Conservation (phyloP, 2,329 filamentous ascomycete genomes). For the Paraconiothyrium sp. region DNA sequence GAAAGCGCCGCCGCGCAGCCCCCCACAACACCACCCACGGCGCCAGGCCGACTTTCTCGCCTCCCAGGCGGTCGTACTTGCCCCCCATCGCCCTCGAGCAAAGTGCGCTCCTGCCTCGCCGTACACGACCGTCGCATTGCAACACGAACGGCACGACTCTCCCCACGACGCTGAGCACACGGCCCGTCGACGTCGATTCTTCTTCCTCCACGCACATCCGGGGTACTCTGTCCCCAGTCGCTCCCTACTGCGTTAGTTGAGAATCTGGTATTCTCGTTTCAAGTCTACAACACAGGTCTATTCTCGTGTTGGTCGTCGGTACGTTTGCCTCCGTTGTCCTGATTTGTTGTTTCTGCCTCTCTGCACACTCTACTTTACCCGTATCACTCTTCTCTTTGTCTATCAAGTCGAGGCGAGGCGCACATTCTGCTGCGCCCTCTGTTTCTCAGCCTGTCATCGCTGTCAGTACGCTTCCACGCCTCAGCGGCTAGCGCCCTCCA, state of each 20-base stretch:
- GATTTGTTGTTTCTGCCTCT: constrained; percentile 23
- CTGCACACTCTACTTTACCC: constrained; percentile 9
- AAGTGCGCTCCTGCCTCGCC: constrained; percentile 16
- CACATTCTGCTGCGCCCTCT: constrained; percentile 7
- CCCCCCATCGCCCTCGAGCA: constrained; percentile 18
- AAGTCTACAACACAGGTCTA: constrained; percentile 37
- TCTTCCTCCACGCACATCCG: constrained; percentile 33
- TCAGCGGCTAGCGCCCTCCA: constrained; percentile 16
- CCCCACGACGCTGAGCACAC: constrained; percentile 14
- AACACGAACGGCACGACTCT: constrained; percentile 11
- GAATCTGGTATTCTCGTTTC: constrained; percentile 55
- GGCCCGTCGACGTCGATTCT: constrained; percentile 22
- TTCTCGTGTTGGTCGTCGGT: constrained; percentile 43
- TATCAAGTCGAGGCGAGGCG: constrained; percentile 6
- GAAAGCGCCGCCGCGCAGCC: constrained; percentile 27
- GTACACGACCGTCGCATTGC: constrained; percentile 6
- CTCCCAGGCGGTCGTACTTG: constrained; percentile 33
- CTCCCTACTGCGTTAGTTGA: constrained; percentile 53
- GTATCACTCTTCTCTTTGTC: constrained; percentile 6
- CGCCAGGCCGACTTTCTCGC: constrained; percentile 38
- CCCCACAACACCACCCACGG: constrained; percentile 27
- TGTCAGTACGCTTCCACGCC: constrained; percentile 22
- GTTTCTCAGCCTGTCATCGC: constrained; percentile 22
- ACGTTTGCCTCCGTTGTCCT: constrained; percentile 36
- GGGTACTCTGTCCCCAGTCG: constrained; percentile 47